Evolutionary conservation across 176 grass and related monocot species (phyloP).

Genomic region (Oryza meridionalis): DNA sequence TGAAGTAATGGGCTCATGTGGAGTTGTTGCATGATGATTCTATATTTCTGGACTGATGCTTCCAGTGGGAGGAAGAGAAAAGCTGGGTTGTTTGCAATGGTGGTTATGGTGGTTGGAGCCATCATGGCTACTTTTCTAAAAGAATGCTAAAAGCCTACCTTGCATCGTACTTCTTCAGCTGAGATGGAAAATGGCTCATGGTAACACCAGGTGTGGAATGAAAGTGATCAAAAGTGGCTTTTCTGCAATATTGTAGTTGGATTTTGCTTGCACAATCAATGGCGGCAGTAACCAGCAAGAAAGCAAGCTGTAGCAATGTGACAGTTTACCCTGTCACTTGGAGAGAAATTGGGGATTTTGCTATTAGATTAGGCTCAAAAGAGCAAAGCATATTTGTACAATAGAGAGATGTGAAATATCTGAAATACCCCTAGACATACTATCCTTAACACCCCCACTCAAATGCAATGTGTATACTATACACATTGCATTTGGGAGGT

Average conservation of each 20-base stretch:
- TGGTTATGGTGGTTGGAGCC: constrained; percentile 5
- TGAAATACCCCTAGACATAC: too few relatives aligned
- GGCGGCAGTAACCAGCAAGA: neutral
- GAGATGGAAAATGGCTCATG: neutral
- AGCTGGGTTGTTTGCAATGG: neutral
- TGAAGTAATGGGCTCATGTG: neutral
- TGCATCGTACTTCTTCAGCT: constrained; percentile 5
- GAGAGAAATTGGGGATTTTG: too few relatives aligned
- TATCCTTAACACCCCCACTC: too few relatives aligned
- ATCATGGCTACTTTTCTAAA: constrained; percentile 9
- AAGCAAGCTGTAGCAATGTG: neutral
- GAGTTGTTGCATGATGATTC: constrained; percentile 14
- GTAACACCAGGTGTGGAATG: neutral
- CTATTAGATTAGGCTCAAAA: too few relatives aligned
- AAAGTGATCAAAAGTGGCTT: constrained; percentile 7
- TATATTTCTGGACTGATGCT: constrained; percentile 6
- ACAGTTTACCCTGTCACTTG: neutral
- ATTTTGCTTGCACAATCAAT: neutral
- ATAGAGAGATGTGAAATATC: too few relatives aligned
- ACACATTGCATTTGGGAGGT: too few relatives aligned
- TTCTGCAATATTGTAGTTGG: neutral
- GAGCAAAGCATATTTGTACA: too few relatives aligned
- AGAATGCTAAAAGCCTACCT: neutral
- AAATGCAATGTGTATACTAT: too few relatives aligned
- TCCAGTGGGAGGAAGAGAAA: neutral